Base-by-base conservation (phyloP, 2,329 filamentous ascomycete species). In the Lachnellula hyalina region DNA sequence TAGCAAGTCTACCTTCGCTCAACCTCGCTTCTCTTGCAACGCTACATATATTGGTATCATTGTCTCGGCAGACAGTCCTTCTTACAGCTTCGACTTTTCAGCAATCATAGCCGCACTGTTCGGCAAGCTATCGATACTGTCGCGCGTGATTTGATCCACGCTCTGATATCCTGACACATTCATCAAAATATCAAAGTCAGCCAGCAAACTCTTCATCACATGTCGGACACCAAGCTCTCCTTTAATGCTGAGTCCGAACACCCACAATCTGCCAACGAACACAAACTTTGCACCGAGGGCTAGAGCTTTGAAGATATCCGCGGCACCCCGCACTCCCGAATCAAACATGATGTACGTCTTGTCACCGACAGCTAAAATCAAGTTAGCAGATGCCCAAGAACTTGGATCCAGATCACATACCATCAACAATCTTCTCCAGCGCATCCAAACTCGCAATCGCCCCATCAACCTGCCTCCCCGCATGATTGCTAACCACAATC, bases 131-230 rank as follows among this genome's bases (percentile, higher is more conserved):
- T 77, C 73, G 59, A 72, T 54, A 48, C 52, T 54, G 8, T 69
- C 68, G 28, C 72, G 69, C 47, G 78, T 73, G 53, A 85, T 80
- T 52, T 82, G 75, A 1, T 72, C 70, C 2, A 85, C 67, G 40
- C 71, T 75, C 47, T 77, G 76, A 57, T 78, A 80, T 0, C 83
- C 82, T 17, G 74, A 77, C 2, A 83, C 78, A 48, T 79, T 81
- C 76, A 86, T 79, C 54, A 83, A 56, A 44, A 85, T 84, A 65
- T 86, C 81, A 35, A 85, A 75, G 52, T 86, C 82, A 0, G 80
- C 82, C 49, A 86, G 67, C 25, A 86, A 65, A n/a, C 74, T 73
- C 69, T 80, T 82, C 74, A 85, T 77, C 7, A 85, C 80, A 69
- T 85, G 82, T 0, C 79, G 69, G 1, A 85, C 82, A 1, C 82